Conservation (phyloP, 768 basidiomycete species). For the Hygrophorus russula region DNA sequence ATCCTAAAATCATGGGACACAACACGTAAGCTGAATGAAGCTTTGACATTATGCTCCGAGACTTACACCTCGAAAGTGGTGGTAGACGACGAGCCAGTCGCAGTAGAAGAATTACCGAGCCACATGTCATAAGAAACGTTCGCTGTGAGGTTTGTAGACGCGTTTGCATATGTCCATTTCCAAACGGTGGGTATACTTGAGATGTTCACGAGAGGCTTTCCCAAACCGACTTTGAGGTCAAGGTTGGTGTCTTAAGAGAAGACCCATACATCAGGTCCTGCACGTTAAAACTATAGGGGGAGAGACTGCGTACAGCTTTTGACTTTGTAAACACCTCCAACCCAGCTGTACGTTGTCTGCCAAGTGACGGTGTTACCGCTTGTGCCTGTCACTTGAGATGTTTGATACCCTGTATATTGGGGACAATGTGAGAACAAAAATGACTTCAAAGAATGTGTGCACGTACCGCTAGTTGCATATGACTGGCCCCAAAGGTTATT, state of each 20-base stretch:
- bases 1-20: not conserved
- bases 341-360: conserved; percentile 16
- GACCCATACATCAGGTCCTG: no score
- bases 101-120: conserved; percentile 11
- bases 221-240: no score
- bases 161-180: conserved; percentile 14
- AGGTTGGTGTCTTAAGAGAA: no score
- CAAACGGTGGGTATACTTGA: conserved; percentile 13
- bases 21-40: no score
- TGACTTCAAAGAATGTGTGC: not conserved
- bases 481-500: conserved; percentile 23
- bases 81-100: conserved; percentile 11
- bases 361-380: conserved; percentile 14
- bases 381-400: conserved; percentile 14
- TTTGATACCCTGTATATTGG: conserved; percentile 11
- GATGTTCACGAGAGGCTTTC: conserved; percentile 3
- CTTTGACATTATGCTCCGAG: no score
- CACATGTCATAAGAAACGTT: conserved; percentile 17
- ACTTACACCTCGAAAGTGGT: conserved; percentile 19
- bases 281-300: not conserved
- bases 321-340: conserved; percentile 14
- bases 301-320: conserved; percentile 14
- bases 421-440: not conserved
- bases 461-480: conserved; percentile 16
- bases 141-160: conserved; percentile 15